These are phyloP conservation scores for Leptoxyphium fumago DNA, from an alignment of 2,329 filamentous ascomycete species.

Conservation along the genomic window DNA sequence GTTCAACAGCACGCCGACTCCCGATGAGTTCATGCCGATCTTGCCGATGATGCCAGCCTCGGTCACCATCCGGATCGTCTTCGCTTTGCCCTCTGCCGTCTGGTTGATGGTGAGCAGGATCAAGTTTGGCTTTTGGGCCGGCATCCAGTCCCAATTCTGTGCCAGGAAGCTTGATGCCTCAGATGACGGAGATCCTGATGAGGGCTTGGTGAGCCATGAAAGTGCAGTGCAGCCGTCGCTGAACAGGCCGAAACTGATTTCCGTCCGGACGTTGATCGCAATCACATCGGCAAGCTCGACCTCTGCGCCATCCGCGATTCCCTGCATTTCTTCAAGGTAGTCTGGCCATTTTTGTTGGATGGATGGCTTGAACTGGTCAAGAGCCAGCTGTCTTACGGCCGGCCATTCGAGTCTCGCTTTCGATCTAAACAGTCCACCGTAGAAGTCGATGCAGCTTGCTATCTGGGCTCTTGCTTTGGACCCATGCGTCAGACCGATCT, in stretches of 20 bases:
- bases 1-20: constrained; percentile 47
- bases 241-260: constrained; percentile 43
- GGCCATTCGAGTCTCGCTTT: constrained; percentile 34
- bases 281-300: constrained; percentile 37
- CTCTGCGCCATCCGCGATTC: constrained; percentile 36
- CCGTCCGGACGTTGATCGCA: constrained; percentile 42
- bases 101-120: constrained; percentile 33
- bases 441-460: constrained; percentile 30
- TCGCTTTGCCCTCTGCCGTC: constrained; percentile 20
- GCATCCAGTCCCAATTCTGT: constrained; percentile 50
- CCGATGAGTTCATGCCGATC: constrained; percentile 46
- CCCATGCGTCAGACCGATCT: constrained; percentile 39
- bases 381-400: constrained; percentile 30
- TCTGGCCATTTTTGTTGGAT: constrained; percentile 29
- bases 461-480: constrained; percentile 25
- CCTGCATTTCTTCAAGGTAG: constrained; percentile 30
- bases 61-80: constrained; percentile 39
- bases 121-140: constrained; percentile 35
- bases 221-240: constrained; percentile 44
- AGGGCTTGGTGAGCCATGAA: constrained; percentile 25
- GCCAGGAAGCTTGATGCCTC: constrained; percentile 26
- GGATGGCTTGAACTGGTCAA: constrained; percentile 29
- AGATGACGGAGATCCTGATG: not conserved
- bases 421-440: constrained; percentile 31
- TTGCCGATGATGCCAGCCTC: constrained; percentile 50